Evolutionary conservation across 352 stramenopile genomes (phyloP), one percentile per base, ranked within the genome.

Genomic region (Achlya hypogyna): DNA sequence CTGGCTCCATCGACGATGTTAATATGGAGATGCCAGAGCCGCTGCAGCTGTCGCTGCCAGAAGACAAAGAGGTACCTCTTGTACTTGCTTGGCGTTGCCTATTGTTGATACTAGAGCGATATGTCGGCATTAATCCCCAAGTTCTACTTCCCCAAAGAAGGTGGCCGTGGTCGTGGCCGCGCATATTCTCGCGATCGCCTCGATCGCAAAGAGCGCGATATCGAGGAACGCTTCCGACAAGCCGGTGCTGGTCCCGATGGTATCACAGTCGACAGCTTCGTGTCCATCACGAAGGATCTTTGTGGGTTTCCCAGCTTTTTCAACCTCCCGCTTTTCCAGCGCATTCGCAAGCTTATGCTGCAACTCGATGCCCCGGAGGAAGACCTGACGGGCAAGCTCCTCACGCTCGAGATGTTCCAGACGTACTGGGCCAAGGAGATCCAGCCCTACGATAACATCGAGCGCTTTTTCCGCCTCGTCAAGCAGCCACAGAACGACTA

Each of bases 231-330:
- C 5, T 94, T 94, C 52, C 71, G 75, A 18, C 81, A 92, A 23
- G 91, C 60, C 28, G 60, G 60, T 22, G 60, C 60, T 5, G 60
- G 89, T 52, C 72, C 82, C 1, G 83, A 94, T 16, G 85, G 85
- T 38, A 91, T 94, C 81, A 90, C 88, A 51, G 79, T 92, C 12
- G 82, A 92, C 59, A 81, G 90, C 53, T 94, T 94, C 70, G 95
- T 98, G 38, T 81, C 91, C 5, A 94, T 99, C 28, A 98, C 96
- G 3, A 99, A 99, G 74, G 96, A 98, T 62, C 77, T 99, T 20
- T 99, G 95, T 73, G 85, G 89, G 9, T 98, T 99, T 75, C 96
- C 96, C n/a, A 98, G 93, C 23, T 99, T 99, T 77, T 99, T 99
- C 74, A 98, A 99, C 72, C 87, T 88, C 32, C 93, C 96, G 47